A percentile compares a stretch with the other conserved stretches of the same genome.
phyloP scores from a whole-genome alignment of 805 yeast genomes.

The Hyphopichia homilentoma region DNA sequence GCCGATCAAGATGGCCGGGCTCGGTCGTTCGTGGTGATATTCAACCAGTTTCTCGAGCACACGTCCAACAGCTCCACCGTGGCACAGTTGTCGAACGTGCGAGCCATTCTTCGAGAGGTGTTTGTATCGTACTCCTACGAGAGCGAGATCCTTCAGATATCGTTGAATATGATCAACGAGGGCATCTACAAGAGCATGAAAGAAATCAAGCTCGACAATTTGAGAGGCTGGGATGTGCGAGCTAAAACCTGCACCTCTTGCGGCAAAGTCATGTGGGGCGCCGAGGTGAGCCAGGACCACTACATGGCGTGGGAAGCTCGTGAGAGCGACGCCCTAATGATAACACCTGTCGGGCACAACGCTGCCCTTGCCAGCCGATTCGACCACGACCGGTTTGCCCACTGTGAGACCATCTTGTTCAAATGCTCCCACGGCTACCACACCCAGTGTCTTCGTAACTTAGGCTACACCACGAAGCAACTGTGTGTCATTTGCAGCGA shows the following conservation, averaged over 20 bases:
- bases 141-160: constrained; percentile 47
- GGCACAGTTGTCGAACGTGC: constrained; percentile 57
- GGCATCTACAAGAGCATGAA: constrained; percentile 50
- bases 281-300: constrained; percentile 46
- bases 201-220: constrained; percentile 35
- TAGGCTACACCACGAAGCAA: constrained; percentile 22
- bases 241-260: constrained; percentile 68
- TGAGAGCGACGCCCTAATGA: constrained; percentile 11
- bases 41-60: constrained; percentile 51
- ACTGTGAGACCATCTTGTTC: constrained; percentile 47
- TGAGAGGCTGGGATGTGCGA: constrained; percentile 58
- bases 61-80: constrained; percentile 38
- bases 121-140: constrained; percentile 65
- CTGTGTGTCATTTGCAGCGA: constrained; percentile 25
- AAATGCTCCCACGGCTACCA: constrained; percentile 70
- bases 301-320: constrained; percentile 57
- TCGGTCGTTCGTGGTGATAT: constrained; percentile 49
- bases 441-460: constrained; percentile 46
- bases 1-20: constrained; percentile 9
- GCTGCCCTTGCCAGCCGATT: constrained; percentile 1
- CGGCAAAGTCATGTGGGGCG: constrained; percentile 71
- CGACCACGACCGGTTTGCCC: constrained; percentile 10
- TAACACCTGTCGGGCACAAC: constrained; percentile 3
- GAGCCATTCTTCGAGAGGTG: constrained; percentile 58
- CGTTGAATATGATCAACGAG: constrained; percentile 52